These are phyloP conservation scores for Cenchrus purpureus DNA, from an alignment of 176 grass and related monocot species.

Conservation along the genomic window DNA sequence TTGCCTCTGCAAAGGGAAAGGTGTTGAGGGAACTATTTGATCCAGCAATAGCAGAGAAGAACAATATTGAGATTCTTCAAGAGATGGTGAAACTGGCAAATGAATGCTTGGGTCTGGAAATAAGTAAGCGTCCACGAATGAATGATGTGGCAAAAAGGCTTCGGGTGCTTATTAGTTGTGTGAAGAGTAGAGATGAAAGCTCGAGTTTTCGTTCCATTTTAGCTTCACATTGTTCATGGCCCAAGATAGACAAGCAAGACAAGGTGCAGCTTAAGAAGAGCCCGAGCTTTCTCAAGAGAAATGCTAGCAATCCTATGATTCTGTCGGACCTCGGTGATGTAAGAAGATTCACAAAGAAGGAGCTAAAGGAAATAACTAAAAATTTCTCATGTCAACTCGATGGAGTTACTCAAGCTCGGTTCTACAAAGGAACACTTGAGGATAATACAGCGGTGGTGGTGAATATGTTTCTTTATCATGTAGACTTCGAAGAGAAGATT, in stretches of 20 bases:
- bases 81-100: constrained; percentile 12
- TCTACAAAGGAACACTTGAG: constrained; percentile 4
- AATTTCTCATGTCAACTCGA: background rate
- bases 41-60: background rate
- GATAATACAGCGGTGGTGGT: background rate
- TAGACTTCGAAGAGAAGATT: background rate
- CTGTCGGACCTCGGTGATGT: background rate
- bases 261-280: background rate
- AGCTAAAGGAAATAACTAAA: background rate
- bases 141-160: constrained; percentile 6
- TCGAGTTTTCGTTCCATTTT: no score
- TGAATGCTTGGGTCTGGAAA: background rate
- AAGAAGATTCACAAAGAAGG: background rate
- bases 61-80: background rate
- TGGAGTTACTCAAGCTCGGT: no score
- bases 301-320: background rate
- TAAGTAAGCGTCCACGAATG: constrained; percentile 5
- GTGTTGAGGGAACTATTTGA: background rate
- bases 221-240: no score
- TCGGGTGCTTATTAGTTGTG: background rate
- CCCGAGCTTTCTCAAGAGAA: background rate
- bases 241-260: background rate
- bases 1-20: background rate
- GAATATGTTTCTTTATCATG: no score
- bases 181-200: background rate